Conservation (phyloP, 192 early-diverging fungal genomes). For the Allomyces arbusculus region DNA sequence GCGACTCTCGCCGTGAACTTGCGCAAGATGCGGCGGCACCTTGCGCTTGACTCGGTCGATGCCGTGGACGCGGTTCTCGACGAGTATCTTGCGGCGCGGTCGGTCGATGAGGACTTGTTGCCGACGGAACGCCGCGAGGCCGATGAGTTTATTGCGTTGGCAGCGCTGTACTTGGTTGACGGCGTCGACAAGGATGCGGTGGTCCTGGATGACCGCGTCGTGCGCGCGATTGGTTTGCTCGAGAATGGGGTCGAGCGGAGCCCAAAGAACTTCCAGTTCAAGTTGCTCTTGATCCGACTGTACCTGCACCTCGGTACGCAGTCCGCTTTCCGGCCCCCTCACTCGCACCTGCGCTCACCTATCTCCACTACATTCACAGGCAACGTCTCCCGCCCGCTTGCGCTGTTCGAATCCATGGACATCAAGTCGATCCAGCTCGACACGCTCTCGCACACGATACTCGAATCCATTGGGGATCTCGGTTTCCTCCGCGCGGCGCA, state of each 20-base stretch:
- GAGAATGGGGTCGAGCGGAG: conserved; percentile 55
- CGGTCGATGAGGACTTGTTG: conserved; percentile 1
- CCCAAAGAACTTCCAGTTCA: conserved; percentile 65
- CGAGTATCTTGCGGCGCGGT: neutral
- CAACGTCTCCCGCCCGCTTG: conserved; percentile 31
- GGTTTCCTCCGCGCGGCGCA: conserved; percentile 20
- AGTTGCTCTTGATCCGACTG: conserved; percentile 63
- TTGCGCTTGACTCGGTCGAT: neutral
- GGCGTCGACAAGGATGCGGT: neutral
- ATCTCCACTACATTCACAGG: conserved; percentile 11
- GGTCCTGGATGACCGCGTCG: conserved; percentile 1
- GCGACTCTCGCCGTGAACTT: neutral
- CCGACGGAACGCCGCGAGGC: conserved; percentile 5
- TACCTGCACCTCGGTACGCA: conserved; percentile 43
- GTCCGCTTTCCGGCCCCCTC: neutral
- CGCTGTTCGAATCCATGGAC: conserved; percentile 47
- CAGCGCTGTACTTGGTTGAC: neutral
- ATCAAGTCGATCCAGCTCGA: conserved; percentile 87
- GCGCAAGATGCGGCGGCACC: neutral
- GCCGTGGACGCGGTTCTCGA: neutral
- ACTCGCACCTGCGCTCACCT: neutral
- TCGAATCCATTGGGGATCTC: conserved; percentile 12
- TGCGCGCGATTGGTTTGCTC: conserved; percentile 35
- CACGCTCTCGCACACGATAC: conserved; percentile 42
- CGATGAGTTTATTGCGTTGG: neutral